These are phyloP conservation scores for Ceratocystis cacaofunesta DNA, from an alignment of 2,329 filamentous ascomycete genomes.

Conservation along the genomic window DNA sequence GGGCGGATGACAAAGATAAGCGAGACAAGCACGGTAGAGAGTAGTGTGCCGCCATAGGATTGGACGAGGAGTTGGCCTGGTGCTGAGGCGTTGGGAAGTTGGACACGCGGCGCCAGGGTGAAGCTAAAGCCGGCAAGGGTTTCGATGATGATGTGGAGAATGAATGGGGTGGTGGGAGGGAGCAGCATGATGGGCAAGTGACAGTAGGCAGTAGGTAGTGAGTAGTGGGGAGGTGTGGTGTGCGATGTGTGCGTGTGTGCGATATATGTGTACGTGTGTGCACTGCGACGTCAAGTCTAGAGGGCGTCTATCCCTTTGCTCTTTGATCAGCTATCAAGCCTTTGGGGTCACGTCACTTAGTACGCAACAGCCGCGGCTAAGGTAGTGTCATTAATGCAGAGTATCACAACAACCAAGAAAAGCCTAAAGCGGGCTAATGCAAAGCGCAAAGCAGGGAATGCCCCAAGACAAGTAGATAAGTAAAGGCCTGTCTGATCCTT, in stretches of 20 bases:
- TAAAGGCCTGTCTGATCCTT: not conserved
- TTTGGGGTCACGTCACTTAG: not conserved
- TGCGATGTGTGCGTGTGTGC: not conserved
- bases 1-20: conserved; percentile 25
- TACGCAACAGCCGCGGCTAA: not conserved
- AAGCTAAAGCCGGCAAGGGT: conserved; percentile 33
- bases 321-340: too few species aligned
- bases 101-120: conserved; percentile 28
- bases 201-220: not conserved
- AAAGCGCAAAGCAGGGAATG: not conserved
- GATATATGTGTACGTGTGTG: not conserved
- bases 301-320: too few species aligned
- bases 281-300: not conserved
- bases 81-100: conserved; percentile 29
- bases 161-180: conserved; percentile 24
- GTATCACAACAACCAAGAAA: not conserved
- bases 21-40: conserved; percentile 32
- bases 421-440: not conserved
- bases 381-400: not conserved
- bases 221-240: not conserved
- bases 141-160: conserved; percentile 27
- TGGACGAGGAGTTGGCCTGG: conserved; percentile 31
- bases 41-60: conserved; percentile 34
- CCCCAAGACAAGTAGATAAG: not conserved
- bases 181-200: conserved; percentile 15